Base-by-base conservation (phyloP, 257 asterid genomes). In the Datura wrightii region DNA sequence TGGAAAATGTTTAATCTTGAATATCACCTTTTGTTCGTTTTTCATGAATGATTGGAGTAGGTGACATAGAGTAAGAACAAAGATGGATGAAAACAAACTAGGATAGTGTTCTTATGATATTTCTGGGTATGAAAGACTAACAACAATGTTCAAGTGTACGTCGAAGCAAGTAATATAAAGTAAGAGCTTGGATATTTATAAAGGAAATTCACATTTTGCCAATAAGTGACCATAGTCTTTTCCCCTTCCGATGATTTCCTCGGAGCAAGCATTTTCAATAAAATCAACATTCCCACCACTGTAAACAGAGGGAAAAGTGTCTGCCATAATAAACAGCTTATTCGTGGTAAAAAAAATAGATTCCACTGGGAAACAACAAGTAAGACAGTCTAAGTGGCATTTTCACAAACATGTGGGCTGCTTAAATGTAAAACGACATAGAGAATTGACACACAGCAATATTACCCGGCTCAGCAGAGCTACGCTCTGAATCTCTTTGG, bases 391-490 rank as follows among this genome's bases (percentile, higher is more conserved):
- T 70, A 9, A 84, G 89, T n/a, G 89, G 86, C 89, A 85, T 88
- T 93, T 92, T 70, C 37, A 87, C 95, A 92, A 92, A 87, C 92
- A 90, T 41, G 6, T 86, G 71, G 85, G 42, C 52, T 34, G 44
- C 79, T 2, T 53, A 46, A 34, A 37, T 18, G n/a, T 24, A 24
- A 24, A 24, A 24, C 31, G 31, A 24, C 31, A 0, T 24, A 24
- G 31, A 24, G 31, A 24, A 24, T 0, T 24, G 31, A 24, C 31
- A 39, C 42, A 39, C 42, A 39, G 4, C 42, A 13, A 37, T 6
- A 60, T 6, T 6, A n/a, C 13, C 94, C 92, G 83, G 79, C 52
- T 54, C 82, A 37, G 42, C 8, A 37, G 84, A 63, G 39, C 50
- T 67, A n/a, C 65, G 66, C 52, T 39, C 34, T 52, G 60, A 79